Evolutionary conservation across 805 yeast species (phyloP).

Genomic region (Ogataea philodendri): DNA sequence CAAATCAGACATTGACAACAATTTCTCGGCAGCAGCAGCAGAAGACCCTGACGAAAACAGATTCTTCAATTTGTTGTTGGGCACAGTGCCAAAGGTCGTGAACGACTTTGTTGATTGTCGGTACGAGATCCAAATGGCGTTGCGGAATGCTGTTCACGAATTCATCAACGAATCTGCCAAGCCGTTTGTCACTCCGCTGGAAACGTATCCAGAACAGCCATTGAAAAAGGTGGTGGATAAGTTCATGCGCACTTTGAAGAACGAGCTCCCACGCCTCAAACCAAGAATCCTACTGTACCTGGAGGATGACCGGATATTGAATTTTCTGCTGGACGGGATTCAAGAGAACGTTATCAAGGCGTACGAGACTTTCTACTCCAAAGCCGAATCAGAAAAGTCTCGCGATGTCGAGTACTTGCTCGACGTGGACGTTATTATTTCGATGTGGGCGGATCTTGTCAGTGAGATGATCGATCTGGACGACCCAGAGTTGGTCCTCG

Average conservation of each 20-base stretch:
- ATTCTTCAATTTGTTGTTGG: slow-evolving; percentile 36
- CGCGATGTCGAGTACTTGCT: slow-evolving; percentile 46
- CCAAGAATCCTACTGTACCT: slow-evolving; percentile 53
- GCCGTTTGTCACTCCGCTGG: slow-evolving; percentile 48
- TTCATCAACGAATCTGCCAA: slow-evolving; percentile 59
- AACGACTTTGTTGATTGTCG: slow-evolving; percentile 78
- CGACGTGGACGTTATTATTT: slow-evolving; percentile 60
- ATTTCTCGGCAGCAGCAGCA: slow-evolving; percentile 18
- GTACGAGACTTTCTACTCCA: slow-evolving; percentile 53
- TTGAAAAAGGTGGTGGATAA: slow-evolving; percentile 24
- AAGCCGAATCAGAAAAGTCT: slow-evolving; percentile 29
- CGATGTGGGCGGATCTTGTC: slow-evolving; percentile 35
- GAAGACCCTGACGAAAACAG: slow-evolving; percentile 10
- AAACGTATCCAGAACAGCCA: slow-evolving; percentile 17
- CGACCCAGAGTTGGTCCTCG: slow-evolving; percentile 11
- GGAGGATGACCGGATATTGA: slow-evolving; percentile 50
- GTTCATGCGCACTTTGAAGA: slow-evolving; percentile 49
- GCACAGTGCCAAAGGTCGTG: slow-evolving; percentile 74
- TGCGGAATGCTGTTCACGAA: slow-evolving; percentile 66
- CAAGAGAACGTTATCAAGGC: slow-evolving; percentile 57
- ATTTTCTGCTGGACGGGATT: slow-evolving; percentile 59
- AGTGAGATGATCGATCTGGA: slow-evolving; percentile 31
- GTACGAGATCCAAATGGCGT: slow-evolving; percentile 67
- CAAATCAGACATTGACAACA: slow-evolving; percentile 21
- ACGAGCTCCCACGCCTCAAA: slow-evolving; percentile 56